Conservation (phyloP, 768 basidiomycete genomes). For the Cubamyces sp. region DNA sequence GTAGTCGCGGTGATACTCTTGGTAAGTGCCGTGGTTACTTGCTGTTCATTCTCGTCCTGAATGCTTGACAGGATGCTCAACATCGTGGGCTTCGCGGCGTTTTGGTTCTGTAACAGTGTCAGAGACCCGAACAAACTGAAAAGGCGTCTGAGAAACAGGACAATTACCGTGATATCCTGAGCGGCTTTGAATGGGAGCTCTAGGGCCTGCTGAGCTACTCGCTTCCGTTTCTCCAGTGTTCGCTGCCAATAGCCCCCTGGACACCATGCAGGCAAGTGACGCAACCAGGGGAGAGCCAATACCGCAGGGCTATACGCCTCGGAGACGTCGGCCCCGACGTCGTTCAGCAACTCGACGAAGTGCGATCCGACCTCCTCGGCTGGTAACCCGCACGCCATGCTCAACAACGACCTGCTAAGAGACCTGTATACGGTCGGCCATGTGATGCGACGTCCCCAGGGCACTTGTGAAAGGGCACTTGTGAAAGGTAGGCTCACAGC, state of each 20-base stretch:
- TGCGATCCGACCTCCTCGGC: neutral
- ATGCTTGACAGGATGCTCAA: neutral
- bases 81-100: neutral
- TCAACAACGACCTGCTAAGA: neutral
- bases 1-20: constrained; percentile 5
- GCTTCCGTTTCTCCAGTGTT: constrained; percentile 60
- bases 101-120: no score
- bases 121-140: no score
- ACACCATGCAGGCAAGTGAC: constrained; percentile 61
- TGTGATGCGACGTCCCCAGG: neutral
- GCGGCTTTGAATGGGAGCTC: constrained; percentile 61
- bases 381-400: neutral
- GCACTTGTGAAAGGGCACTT: neutral
- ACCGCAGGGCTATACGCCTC: neutral
- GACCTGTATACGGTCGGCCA: neutral
- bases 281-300: neutral
- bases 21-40: neutral
- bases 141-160: neutral
- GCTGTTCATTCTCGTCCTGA: neutral
- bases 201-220: constrained; percentile 58
- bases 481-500: constrained; percentile 3
- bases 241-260: constrained; percentile 66
- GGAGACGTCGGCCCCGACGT: neutral
- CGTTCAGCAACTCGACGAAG: neutral
- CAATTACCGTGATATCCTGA: constrained; percentile 52